phyloP scores from a whole-genome alignment of 192 early-diverging fungal genomes.

The Gaertneriomyces sp. region DNA sequence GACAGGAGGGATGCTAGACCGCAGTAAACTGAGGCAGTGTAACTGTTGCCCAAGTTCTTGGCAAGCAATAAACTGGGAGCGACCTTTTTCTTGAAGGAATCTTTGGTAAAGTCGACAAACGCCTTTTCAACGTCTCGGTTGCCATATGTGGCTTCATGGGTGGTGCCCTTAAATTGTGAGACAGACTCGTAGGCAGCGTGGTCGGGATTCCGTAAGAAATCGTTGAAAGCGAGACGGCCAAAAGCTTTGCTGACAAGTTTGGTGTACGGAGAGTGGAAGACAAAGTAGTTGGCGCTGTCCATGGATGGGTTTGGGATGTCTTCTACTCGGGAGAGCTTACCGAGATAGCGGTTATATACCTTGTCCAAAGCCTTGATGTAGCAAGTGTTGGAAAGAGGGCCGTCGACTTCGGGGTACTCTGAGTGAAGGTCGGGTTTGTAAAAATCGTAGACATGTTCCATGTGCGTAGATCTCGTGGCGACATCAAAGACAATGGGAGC shows the following conservation, averaged over 20 bases:
- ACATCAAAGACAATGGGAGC: slow-evolving; percentile 92
- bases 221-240: slow-evolving; percentile 88
- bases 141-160: slow-evolving; percentile 70
- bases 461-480: slow-evolving; percentile 83
- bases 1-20: slow-evolving; percentile 77
- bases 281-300: slow-evolving; percentile 70
- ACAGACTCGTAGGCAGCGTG: slow-evolving; percentile 36
- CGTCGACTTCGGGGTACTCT: slow-evolving; percentile 97
- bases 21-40: slow-evolving; percentile 71
- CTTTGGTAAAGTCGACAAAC: slow-evolving; percentile 78
- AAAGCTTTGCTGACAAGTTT: slow-evolving; percentile 96
- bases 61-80: slow-evolving; percentile 72
- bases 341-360: slow-evolving; percentile 80
- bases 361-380: slow-evolving; percentile 88
- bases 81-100: slow-evolving; percentile 69
- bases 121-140: slow-evolving; percentile 91
- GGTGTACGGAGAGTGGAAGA: slow-evolving; percentile 97
- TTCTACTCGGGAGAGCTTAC: slow-evolving; percentile 50
- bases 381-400: slow-evolving; percentile 87
- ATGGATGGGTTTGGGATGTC: slow-evolving; percentile 43
- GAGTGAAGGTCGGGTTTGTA: slow-evolving; percentile 98
- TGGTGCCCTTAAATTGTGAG: slow-evolving; percentile 50
- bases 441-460: slow-evolving; percentile 98
- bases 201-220: slow-evolving; percentile 78
- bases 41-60: slow-evolving; percentile 95